Evolutionary conservation across 169 alveolate species (phyloP).

Genomic region (Cryptosporidium xiaoi): DNA sequence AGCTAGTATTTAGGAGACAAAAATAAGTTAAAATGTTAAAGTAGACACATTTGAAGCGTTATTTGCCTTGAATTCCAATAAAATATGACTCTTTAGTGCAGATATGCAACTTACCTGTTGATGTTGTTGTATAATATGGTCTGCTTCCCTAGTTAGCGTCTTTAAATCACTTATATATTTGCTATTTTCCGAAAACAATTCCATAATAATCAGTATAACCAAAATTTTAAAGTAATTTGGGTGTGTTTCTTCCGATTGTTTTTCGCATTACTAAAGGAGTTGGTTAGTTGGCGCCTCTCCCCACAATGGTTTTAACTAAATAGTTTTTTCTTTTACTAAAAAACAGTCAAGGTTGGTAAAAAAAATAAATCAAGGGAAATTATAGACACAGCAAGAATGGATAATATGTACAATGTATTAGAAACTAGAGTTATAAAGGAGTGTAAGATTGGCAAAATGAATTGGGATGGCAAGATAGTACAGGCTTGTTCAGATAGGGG

Average conservation of each 20-base stretch:
- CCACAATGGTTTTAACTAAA: too few species aligned
- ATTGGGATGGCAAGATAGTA: conserved; percentile 65
- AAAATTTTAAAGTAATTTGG: too few species aligned
- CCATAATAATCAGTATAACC: conserved; percentile 3
- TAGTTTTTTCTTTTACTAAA: too few species aligned
- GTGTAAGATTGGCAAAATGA: conserved; percentile 38
- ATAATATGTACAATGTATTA: background rate
- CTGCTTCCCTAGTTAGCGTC: conserved; percentile 40
- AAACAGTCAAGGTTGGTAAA: background rate
- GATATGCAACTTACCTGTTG: conserved; percentile 51
- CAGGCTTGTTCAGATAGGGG: conserved; percentile 46
- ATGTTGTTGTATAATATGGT: conserved; percentile 51
- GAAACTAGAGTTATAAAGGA: conserved; percentile 22
- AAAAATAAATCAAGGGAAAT: background rate
- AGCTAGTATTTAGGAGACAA: background rate
- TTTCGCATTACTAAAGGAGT: too few species aligned
- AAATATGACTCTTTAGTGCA: too few species aligned
- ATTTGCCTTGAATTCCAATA: too few species aligned
- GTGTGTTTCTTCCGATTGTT: too few species aligned
- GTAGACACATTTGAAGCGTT: too few species aligned
- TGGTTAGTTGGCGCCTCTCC: too few species aligned
- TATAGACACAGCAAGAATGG: background rate
- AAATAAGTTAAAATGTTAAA: too few species aligned
- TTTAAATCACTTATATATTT: conserved; percentile 26
- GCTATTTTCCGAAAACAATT: conserved; percentile 46